A percentile compares a stretch with the other conserved stretches of the same genome.
Evolutionary conservation across 306 rosid genomes (phyloP).

Genomic region (Begonia fuchsioides): DNA sequence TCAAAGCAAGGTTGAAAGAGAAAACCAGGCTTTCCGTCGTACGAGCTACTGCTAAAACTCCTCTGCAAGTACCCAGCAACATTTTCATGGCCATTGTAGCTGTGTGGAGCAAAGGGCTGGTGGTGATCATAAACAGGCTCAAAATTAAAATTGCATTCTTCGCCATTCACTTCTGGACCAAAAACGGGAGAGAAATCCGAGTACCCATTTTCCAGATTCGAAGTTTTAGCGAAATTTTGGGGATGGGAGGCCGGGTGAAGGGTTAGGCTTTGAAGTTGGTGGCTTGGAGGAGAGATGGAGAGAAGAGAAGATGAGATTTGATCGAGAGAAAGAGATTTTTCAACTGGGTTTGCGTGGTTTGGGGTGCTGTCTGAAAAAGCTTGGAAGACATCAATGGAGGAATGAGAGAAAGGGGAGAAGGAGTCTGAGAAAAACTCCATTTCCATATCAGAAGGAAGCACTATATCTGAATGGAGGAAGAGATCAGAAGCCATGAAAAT

Average conservation of each 20-base stretch:
- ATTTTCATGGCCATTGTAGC: slow-evolving; percentile 33
- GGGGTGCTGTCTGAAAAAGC: slow-evolving; percentile 14
- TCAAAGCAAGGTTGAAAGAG: slow-evolving; percentile 25
- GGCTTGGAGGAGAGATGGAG: slow-evolving; percentile 45
- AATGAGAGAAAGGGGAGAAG: slow-evolving; percentile 19
- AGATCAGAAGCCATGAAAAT: slow-evolving; percentile 53
- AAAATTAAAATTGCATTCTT: slow-evolving; percentile 32
- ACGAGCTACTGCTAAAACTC: slow-evolving; percentile 49
- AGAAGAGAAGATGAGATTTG: no score
- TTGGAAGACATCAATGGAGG: slow-evolving; percentile 26
- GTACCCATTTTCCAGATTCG: slow-evolving; percentile 15
- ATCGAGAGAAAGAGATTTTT: slow-evolving; percentile 17
- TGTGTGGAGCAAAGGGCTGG: slow-evolving; percentile 27
- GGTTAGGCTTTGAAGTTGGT: slow-evolving; percentile 25
- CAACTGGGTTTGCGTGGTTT: slow-evolving; percentile 18
- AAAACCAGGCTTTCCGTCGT: slow-evolving; percentile 37
- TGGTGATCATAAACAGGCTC: slow-evolving; percentile 3
- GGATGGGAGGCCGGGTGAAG: slow-evolving; percentile 19
- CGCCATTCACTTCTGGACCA: slow-evolving; percentile 35
- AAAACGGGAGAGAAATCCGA: slow-evolving; percentile 16
- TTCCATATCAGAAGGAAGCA: slow-evolving; percentile 28
- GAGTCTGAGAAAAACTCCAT: slow-evolving; percentile 28
- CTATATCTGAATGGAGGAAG: slow-evolving; percentile 22
- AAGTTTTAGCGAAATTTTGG: no score
- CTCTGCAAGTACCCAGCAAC: slow-evolving; percentile 47